phyloP scores from a whole-genome alignment of 441 rosid genomes.

The California macrophylla region DNA sequence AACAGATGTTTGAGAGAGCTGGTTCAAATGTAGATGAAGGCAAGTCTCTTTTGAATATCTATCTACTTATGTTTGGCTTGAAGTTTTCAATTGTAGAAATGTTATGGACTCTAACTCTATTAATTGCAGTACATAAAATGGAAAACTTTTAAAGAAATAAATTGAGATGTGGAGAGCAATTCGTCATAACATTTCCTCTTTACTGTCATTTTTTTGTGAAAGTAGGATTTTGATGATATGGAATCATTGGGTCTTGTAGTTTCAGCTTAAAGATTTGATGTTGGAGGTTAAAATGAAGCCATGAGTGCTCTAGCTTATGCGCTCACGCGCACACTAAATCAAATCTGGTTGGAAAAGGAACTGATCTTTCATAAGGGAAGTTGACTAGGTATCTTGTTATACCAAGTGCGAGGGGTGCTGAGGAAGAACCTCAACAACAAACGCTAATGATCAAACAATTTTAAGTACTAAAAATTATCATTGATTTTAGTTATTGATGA shows the following conservation, averaged over 20 bases:
- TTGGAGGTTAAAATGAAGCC: not conserved
- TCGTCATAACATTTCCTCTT: not conserved
- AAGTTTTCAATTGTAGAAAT: not conserved
- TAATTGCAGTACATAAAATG: not conserved
- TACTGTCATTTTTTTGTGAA: not conserved
- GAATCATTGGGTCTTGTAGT: not conserved
- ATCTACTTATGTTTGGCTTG: not conserved
- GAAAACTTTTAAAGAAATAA: not conserved
- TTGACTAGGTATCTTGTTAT: no score
- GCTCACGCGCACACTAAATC: no score
- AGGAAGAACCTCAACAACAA: not conserved
- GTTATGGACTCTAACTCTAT: not conserved
- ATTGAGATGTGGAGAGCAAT: not conserved
- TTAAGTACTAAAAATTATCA: not conserved
- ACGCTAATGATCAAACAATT: not conserved
- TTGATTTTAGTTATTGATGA: not conserved
- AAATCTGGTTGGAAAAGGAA: no score
- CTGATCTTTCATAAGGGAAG: no score
- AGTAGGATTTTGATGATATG: not conserved
- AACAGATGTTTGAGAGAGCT: slow-evolving; percentile 63
- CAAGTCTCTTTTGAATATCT: slow-evolving; percentile 19
- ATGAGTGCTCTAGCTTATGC: no score
- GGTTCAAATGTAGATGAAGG: slow-evolving; percentile 31
- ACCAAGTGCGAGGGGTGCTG: no score
- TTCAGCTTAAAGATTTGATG: no score